Evolutionary conservation across 2,329 filamentous ascomycete species (phyloP).

Genomic region (Colletotrichum zoysiae): DNA sequence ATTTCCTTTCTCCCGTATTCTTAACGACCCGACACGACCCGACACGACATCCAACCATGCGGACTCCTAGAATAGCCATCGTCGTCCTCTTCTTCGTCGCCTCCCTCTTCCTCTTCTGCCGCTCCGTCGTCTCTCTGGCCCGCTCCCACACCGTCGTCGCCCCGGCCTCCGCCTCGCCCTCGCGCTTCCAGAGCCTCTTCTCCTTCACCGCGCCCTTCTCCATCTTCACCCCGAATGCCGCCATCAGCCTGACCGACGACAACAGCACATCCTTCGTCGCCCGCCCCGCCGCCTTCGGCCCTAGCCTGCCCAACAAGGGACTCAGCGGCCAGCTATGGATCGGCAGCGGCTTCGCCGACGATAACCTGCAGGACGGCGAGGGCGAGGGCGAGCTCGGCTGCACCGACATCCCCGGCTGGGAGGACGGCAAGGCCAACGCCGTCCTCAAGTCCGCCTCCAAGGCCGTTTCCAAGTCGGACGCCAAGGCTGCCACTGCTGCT

Average conservation of each 20-base stretch:
- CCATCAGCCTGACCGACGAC: constrained; percentile 96
- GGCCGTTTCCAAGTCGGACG: constrained; percentile 43
- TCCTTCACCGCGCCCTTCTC: constrained; percentile 83
- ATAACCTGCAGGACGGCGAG: constrained; percentile 72
- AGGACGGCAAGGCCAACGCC: constrained; percentile 67
- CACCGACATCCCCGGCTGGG: constrained; percentile 93
- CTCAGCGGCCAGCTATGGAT: constrained; percentile 94
- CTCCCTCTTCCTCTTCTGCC: constrained; percentile 67
- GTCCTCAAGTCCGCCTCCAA: constrained; percentile 57
- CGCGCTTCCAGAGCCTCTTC: constrained; percentile 70
- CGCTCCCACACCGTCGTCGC: constrained; percentile 40
- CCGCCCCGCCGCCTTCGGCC: constrained; percentile 92
- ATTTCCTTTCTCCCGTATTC: constrained; percentile 1
- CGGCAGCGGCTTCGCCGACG: constrained; percentile 90
- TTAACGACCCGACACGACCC: constrained; percentile 32
- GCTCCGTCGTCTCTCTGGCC: constrained; percentile 60
- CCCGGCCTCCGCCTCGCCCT: constrained; percentile 48
- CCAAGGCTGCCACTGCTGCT: constrained; percentile 46
- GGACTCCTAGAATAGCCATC: constrained; percentile 66
- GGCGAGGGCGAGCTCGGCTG: constrained; percentile 91
- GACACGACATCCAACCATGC: constrained; percentile 57
- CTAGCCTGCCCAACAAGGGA: constrained; percentile 78
- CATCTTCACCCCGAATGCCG: constrained; percentile 93
- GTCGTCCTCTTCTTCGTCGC: constrained; percentile 66
- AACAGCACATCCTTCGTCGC: constrained; percentile 98